Base-by-base conservation (phyloP, 2,329 filamentous ascomycete genomes). In the Fusarium xyrophilum region DNA sequence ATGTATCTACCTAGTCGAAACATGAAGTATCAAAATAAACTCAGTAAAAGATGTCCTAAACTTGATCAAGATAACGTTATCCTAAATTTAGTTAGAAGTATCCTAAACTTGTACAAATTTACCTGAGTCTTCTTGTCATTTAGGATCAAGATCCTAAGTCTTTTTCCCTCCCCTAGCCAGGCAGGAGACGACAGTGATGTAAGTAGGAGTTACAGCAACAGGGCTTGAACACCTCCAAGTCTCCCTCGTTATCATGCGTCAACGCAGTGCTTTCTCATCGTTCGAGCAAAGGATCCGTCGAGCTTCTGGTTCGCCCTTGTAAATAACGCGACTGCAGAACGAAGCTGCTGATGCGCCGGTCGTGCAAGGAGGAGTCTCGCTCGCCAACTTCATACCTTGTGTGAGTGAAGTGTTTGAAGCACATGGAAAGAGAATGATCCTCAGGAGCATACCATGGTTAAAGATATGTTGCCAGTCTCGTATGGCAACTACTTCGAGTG, bases 291-390 rank as follows among this genome's bases (percentile, higher is more conserved):
- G 27, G 10, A 11, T 28, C 27, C 10, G 27, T 11, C 27, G 27
- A 28, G 27, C 10, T 28, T 28, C 27, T 28, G 27, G 27, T 11
- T 11, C 27, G 27, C 27, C 10, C 27, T 28, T 3, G 27, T 28
- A 11, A 28, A 28, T 28, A 11, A 3, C 11, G 27, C 27, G 27
- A 28, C 27, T 28, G 9, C 4, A 11, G 27, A 21, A 21, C 2
- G 10, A 30, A 6, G 19, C 2, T 21, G 9, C 17, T 46, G 14
- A 21, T 46, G 14, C 10, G 3, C 6, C 10, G 19, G 19, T 10
- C 14, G 19, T 30, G 7, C 1, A 9, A 21, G 2, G 19, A 17
- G 12, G 7, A 3, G 7, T 21, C 19, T 4, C 3, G 7, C 0
- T n/a, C 5, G 2, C 7, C n/a, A 21, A 17, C 7, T 21, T 21